Evolutionary conservation across 768 basidiomycete genomes (phyloP).

Genomic region (Termitomyces sp.): DNA sequence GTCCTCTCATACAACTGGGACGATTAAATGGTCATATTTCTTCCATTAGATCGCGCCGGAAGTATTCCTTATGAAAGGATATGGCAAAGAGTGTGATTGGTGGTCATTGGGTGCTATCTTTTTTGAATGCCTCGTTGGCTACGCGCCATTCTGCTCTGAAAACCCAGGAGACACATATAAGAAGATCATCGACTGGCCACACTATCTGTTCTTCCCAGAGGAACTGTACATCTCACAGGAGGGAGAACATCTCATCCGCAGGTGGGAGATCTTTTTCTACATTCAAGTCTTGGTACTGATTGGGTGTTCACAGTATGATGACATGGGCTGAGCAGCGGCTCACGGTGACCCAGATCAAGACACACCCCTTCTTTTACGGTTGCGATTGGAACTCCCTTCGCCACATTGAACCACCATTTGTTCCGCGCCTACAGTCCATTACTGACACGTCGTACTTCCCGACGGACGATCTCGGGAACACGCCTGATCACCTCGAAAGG

Average conservation of each 20-base stretch:
- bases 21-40: background rate
- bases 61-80: slow-evolving; percentile 95
- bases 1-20: slow-evolving; percentile 34
- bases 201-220: slow-evolving; percentile 90
- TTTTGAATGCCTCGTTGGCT: slow-evolving; percentile 98
- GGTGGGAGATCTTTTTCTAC: slow-evolving; percentile 43
- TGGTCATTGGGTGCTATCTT: slow-evolving; percentile 99
- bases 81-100: slow-evolving; percentile 99
- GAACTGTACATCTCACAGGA: slow-evolving; percentile 93
- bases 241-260: slow-evolving; percentile 85
- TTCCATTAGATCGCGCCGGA: slow-evolving; percentile 85
- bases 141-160: slow-evolving; percentile 96
- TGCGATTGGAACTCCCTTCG: slow-evolving; percentile 93
- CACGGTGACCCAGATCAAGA: slow-evolving; percentile 83
- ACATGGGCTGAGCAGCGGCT: slow-evolving; percentile 77
- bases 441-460: slow-evolving; percentile 98
- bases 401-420: slow-evolving; percentile 93
- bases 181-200: slow-evolving; percentile 96
- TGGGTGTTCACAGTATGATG: slow-evolving; percentile 63
- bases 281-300: slow-evolving; percentile 11
- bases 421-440: slow-evolving; percentile 87
- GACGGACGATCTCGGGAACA: slow-evolving; percentile 83
- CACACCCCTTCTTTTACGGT: slow-evolving; percentile 91
- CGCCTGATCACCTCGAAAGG: slow-evolving; percentile 55
- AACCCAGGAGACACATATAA: slow-evolving; percentile 97